A percentile compares a stretch with the other conserved stretches of the same genome.
phyloP scores from a whole-genome alignment of 768 basidiomycete genomes.

The Gloeophyllum trabeum region DNA sequence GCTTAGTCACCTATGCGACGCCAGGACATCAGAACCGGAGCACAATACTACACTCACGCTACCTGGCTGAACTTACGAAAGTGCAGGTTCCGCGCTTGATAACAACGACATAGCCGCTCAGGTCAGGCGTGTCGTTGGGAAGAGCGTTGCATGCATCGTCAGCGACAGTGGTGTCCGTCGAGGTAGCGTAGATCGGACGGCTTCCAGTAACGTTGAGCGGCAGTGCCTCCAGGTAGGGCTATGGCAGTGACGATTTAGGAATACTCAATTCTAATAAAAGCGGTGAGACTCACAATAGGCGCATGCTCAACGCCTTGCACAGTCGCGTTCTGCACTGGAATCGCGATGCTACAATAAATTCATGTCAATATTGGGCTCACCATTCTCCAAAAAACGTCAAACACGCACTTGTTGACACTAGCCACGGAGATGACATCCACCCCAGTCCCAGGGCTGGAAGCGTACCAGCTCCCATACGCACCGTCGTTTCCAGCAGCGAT shows the following conservation, averaged over 20 bases:
- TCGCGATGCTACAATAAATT: conserved; percentile 45
- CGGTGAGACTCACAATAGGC: too few relatives aligned
- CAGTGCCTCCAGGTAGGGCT: conserved; percentile 40
- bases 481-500: conserved; percentile 50
- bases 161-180: conserved; percentile 36
- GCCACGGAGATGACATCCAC: conserved; percentile 46
- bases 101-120: conserved; percentile 40
- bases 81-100: conserved; percentile 50
- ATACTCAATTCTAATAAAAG: too few relatives aligned
- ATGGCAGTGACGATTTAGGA: too few relatives aligned
- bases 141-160: conserved; percentile 52
- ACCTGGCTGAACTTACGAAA: conserved; percentile 26
- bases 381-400: background rate
- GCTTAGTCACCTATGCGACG: conserved; percentile 30
- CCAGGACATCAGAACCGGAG: background rate
- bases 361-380: background rate
- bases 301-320: conserved; percentile 34
- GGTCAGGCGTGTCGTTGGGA: conserved; percentile 39
- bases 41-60: background rate
- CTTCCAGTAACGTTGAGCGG: conserved; percentile 34
- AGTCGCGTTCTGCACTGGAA: conserved; percentile 45
- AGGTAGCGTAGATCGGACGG: conserved; percentile 47
- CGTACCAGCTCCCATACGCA: conserved; percentile 49
- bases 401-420: conserved; percentile 35
- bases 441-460: conserved; percentile 39